Evolutionary conservation across 2,329 filamentous ascomycete species (phyloP).

Genomic region (Talaromyces sp.): DNA sequence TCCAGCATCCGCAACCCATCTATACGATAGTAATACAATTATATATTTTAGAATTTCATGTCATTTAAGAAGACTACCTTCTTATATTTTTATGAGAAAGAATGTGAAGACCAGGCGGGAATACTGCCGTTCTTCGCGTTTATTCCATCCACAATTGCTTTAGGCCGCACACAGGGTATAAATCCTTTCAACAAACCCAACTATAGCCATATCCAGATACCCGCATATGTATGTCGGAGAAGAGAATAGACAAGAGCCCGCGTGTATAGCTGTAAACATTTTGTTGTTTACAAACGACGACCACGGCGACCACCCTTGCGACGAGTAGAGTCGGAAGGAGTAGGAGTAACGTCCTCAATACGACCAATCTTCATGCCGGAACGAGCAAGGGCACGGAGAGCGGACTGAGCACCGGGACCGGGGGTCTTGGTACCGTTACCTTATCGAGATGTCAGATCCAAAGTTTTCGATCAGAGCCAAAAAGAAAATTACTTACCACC

Average conservation of each 20-base stretch:
- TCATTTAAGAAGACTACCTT: not conserved
- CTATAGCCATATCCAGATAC: slow-evolving; percentile 4
- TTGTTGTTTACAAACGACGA: slow-evolving; percentile 85
- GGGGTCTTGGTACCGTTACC: slow-evolving; percentile 99
- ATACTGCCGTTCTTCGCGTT: slow-evolving; percentile 50
- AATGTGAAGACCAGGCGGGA: slow-evolving; percentile 49
- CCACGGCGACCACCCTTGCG: slow-evolving; percentile 99
- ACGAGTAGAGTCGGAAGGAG: slow-evolving; percentile 97
- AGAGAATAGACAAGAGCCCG: slow-evolving; percentile 22
- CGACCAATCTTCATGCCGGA: slow-evolving; percentile 99
- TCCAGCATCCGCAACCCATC: too few relatives aligned
- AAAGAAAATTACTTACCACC: slow-evolving; percentile 61
- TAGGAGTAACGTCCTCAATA: slow-evolving; percentile 99
- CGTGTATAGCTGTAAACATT: slow-evolving; percentile 26
- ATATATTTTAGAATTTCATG: not conserved
- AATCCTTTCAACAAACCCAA: slow-evolving; percentile 26
- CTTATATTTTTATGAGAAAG: slow-evolving; percentile 28
- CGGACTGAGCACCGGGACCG: slow-evolving; percentile 97
- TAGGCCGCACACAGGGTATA: slow-evolving; percentile 29
- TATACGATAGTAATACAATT: not conserved
- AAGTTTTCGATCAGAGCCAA: not conserved
- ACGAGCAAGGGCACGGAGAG: slow-evolving; percentile 96
- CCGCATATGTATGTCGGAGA: slow-evolving; percentile 18
- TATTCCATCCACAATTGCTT: slow-evolving; percentile 44
- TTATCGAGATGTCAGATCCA: slow-evolving; percentile 27